These are phyloP conservation scores for Penicillium sp. DNA, from an alignment of 2,329 filamentous ascomycete species.

Conservation along the genomic window DNA sequence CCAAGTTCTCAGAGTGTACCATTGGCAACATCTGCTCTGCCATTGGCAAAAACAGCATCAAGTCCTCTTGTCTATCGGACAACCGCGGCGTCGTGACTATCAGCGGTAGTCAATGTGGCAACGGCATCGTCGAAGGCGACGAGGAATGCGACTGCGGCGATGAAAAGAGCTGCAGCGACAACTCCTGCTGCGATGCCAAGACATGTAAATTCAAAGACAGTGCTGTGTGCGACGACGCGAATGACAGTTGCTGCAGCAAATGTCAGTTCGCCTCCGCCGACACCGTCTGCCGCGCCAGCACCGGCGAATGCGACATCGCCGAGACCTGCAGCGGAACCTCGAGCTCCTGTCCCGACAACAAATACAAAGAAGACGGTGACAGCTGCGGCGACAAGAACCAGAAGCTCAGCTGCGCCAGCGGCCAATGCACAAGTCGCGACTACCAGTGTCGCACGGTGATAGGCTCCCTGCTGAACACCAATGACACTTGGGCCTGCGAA, in stretches of 20 bases:
- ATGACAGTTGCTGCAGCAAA: slow-evolving; percentile 46
- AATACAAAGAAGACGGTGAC: slow-evolving; percentile 66
- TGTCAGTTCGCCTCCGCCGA: slow-evolving; percentile 52
- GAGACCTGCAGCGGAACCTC: slow-evolving; percentile 75
- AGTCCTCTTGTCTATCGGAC: slow-evolving; percentile 73
- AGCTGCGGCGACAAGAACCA: slow-evolving; percentile 60
- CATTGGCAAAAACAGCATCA: slow-evolving; percentile 72
- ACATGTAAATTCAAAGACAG: slow-evolving; percentile 80
- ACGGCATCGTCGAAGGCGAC: slow-evolving; percentile 90
- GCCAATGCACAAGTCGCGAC: slow-evolving; percentile 90
- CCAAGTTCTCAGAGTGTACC: slow-evolving; percentile 79
- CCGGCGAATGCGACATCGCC: slow-evolving; percentile 77
- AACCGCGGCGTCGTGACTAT: slow-evolving; percentile 82
- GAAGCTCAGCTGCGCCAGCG: slow-evolving; percentile 76
- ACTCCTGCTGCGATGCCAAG: slow-evolving; percentile 76
- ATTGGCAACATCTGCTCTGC: slow-evolving; percentile 93
- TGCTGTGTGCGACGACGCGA: slow-evolving; percentile 68
- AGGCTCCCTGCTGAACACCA: slow-evolving; percentile 68
- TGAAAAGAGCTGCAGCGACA: slow-evolving; percentile 64
- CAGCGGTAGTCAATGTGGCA: slow-evolving; percentile 82
- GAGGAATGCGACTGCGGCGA: slow-evolving; percentile 98
- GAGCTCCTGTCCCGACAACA: slow-evolving; percentile 71
- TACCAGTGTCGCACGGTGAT: slow-evolving; percentile 84
- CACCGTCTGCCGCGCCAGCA: slow-evolving; percentile 76
- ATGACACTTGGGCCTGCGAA: slow-evolving; percentile 78